phyloP scores from a whole-genome alignment of 805 yeast species.

The Monosporozyma aerobia region DNA sequence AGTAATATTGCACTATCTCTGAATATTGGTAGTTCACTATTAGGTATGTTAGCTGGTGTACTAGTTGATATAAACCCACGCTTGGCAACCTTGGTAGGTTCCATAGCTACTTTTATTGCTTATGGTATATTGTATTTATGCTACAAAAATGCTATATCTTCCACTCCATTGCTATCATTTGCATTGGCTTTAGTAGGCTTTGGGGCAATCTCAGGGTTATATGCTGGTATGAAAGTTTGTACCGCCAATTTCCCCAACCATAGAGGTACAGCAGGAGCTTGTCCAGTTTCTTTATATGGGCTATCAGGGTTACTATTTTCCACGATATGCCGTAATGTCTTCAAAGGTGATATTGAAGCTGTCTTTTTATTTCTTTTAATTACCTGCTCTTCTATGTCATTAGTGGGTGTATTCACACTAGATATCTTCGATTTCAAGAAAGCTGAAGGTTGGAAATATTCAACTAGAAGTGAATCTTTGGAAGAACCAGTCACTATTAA shows the following conservation, averaged over 20 bases:
- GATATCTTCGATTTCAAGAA: constrained; percentile 2
- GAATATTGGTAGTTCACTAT: constrained; percentile 55
- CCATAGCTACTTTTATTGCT: constrained; percentile 44
- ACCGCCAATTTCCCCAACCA: constrained; percentile 58
- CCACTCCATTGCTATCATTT: constrained; percentile 35
- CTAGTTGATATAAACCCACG: constrained; percentile 51
- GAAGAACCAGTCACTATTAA: not conserved
- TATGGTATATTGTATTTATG: constrained; percentile 43
- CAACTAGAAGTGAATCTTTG: not conserved
- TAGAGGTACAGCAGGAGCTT: constrained; percentile 61
- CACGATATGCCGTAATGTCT: constrained; percentile 44
- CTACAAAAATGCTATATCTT: constrained; percentile 34
- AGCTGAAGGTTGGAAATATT: not conserved
- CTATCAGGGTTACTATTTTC: constrained; percentile 61
- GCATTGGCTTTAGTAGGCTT: constrained; percentile 51
- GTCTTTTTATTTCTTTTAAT: constrained; percentile 47
- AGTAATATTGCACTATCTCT: constrained; percentile 56
- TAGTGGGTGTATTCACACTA: constrained; percentile 25
- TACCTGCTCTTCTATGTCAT: constrained; percentile 34
- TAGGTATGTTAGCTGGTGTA: constrained; percentile 66
- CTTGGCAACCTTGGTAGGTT: constrained; percentile 45
- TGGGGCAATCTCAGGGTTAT: constrained; percentile 54
- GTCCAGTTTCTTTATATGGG: constrained; percentile 63
- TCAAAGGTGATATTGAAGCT: constrained; percentile 43
- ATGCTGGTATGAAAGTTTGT: constrained; percentile 42